These are phyloP conservation scores for Gossypioides kirkii DNA, from an alignment of 345 rosid genomes.

Conservation along the genomic window DNA sequence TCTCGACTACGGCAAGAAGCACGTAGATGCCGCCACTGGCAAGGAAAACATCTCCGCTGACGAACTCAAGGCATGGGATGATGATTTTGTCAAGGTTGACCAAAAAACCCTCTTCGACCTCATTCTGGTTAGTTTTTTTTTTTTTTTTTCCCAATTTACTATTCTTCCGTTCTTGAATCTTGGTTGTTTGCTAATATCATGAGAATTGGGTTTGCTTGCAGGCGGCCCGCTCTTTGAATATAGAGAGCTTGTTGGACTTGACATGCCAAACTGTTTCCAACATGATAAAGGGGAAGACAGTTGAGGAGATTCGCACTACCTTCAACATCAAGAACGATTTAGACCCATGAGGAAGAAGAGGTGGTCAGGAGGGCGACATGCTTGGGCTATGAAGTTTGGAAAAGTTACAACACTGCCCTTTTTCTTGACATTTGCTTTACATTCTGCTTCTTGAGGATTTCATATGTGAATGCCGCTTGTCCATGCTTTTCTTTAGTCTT, in stretches of 20 bases:
- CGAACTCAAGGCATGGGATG: neutral
- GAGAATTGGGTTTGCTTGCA: too few relatives aligned
- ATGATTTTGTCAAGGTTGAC: neutral
- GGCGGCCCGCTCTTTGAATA: too few relatives aligned
- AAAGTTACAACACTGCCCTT: too few relatives aligned
- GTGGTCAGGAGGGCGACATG: neutral
- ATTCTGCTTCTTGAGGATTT: too few relatives aligned
- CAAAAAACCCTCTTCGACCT: constrained; percentile 1
- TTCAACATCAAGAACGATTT: constrained; percentile 4
- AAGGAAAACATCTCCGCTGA: neutral
- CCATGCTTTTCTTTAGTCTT: too few relatives aligned
- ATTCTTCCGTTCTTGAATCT: too few relatives aligned
- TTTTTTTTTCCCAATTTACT: too few relatives aligned
- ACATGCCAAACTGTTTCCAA: constrained; percentile 1
- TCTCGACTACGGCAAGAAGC: neutral
- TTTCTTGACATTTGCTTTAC: too few relatives aligned
- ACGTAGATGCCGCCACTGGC: neutral
- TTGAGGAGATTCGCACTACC: neutral
- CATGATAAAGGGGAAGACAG: constrained; percentile 4
- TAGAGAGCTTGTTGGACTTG: too few relatives aligned
- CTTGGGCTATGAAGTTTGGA: neutral
- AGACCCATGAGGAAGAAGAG: neutral
- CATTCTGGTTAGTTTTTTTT: neutral
- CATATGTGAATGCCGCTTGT: too few relatives aligned
- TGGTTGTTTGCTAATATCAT: too few relatives aligned